Evolutionary conservation across 768 basidiomycete genomes (phyloP).

Genomic region (Boletus sp.): DNA sequence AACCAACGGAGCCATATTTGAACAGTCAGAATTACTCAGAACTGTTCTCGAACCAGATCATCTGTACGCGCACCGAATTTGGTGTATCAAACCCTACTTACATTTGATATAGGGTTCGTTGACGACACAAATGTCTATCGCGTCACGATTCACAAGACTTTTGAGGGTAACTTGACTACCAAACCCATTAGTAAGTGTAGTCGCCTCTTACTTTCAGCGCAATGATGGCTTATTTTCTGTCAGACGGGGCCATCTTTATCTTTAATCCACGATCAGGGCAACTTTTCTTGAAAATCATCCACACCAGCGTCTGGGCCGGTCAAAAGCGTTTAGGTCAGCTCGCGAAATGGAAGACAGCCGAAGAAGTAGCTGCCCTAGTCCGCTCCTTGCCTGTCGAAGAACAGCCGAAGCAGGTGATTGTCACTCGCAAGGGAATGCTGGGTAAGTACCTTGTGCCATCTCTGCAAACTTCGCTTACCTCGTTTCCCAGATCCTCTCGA

Average conservation of each 20-base stretch:
- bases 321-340: conserved; percentile 99
- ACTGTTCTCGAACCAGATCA: conserved; percentile 97
- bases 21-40: conserved; percentile 98
- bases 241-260: conserved; percentile 95
- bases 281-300: conserved; percentile 97
- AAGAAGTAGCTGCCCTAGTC: conserved; percentile 98
- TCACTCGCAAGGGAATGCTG: conserved; percentile 99
- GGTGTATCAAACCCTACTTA: conserved; percentile 4
- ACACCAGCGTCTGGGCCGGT: conserved; percentile 99
- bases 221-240: neutral
- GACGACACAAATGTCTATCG: conserved; percentile 99
- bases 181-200: conserved; percentile 87
- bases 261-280: conserved; percentile 99
- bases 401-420: conserved; percentile 99
- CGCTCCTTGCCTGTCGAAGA: conserved; percentile 99
- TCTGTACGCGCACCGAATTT: conserved; percentile 50
- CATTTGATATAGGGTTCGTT: conserved; percentile 75
- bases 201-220: neutral
- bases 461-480: conserved; percentile 1
- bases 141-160: conserved; percentile 98
- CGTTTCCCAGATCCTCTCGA: conserved; percentile 73
- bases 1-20: conserved; percentile 98
- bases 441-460: conserved; percentile 41
- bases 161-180: conserved; percentile 99
- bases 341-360: conserved; percentile 99